phyloP scores from a whole-genome alignment of 805 yeast genomes.

The Wickerhamiella spandovensis region DNA sequence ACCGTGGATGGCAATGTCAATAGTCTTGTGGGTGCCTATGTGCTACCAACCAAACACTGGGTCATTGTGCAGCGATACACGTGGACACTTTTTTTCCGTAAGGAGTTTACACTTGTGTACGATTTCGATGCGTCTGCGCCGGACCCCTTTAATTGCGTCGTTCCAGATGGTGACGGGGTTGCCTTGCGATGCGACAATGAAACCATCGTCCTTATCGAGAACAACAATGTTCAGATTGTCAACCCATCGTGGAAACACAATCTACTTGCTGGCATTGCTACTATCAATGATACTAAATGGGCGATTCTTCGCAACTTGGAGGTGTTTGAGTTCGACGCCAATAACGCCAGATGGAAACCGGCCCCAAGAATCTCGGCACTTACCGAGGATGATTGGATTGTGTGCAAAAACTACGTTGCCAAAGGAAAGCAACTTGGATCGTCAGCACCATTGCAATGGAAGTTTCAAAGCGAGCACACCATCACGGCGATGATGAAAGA shows the following conservation, averaged over 20 bases:
- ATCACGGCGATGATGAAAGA: neutral
- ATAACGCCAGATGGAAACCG: conserved; percentile 1
- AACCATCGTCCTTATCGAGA: conserved; percentile 4
- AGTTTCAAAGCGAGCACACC: neutral
- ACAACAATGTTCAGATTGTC: conserved; percentile 8
- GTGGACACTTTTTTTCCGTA: conserved; percentile 3
- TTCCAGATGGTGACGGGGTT: neutral
- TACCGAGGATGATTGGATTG: neutral
- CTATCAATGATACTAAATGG: neutral
- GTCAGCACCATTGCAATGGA: neutral
- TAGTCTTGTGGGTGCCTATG: neutral
- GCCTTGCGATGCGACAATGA: conserved; percentile 3
- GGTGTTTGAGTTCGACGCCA: neutral
- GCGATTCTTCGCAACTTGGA: neutral
- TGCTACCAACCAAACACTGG: conserved; percentile 3
- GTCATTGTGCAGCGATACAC: conserved; percentile 4
- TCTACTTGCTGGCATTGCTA: neutral
- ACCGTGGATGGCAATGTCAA: neutral
- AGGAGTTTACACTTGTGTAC: neutral
- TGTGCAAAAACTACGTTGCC: neutral
- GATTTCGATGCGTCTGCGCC: conserved; percentile 6
- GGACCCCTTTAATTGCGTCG: neutral
- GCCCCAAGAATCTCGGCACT: neutral
- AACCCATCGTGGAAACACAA: conserved; percentile 2
- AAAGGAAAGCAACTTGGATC: neutral